Evolutionary conservation across 2,329 filamentous ascomycete species (phyloP), one percentile per base, ranked within the genome.

Genomic region (Hymenoscyphus fructigenus): DNA sequence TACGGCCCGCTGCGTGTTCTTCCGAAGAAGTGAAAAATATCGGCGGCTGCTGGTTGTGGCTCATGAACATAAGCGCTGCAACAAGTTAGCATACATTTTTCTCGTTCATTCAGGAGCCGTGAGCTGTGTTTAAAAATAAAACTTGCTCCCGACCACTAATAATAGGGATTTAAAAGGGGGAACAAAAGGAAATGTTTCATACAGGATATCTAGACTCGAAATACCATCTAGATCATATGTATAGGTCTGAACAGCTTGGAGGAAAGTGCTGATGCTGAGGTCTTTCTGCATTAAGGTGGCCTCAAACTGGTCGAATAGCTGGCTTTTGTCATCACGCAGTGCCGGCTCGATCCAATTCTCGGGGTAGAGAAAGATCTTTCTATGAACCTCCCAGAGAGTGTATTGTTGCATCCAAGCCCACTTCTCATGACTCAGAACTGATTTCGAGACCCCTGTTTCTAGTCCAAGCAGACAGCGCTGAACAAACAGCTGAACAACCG

Each of bases 301-400:
- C 61, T 76, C 74, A 1, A 77, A 60, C 9, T 65, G 64, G 15
- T 58, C 32, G 60, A 71, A 77, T 10, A 71, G 12, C 5, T 61
- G 28, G 3, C 63, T 71, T 61, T 78, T 78, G 66, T 78, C 70
- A 63, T 78, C 76, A 12, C 76, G 70, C 4, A 78, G 66, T 0
- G 63, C 59, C 0, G 75, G 71, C 0, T 73, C 72, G 15, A 77
- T 55, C 68, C 69, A 78, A 60, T 76, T 77, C 68, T 78, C 76
- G 0, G 75, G 76, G 36, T 73, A 76, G 2, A 77, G 58, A 53
- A 75, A 76, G 1, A 76, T 65, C 62, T 76, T 72, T 0, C 72
- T 66, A 60, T 75, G 74, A 1, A 74, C 76, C 59, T 73, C 66
- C 74, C 75, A 77, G 0, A 74, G 28, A 1, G 53, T 41, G 29